These are phyloP conservation scores for Mycena metata DNA, from an alignment of 768 basidiomycete genomes.

Conservation along the genomic window DNA sequence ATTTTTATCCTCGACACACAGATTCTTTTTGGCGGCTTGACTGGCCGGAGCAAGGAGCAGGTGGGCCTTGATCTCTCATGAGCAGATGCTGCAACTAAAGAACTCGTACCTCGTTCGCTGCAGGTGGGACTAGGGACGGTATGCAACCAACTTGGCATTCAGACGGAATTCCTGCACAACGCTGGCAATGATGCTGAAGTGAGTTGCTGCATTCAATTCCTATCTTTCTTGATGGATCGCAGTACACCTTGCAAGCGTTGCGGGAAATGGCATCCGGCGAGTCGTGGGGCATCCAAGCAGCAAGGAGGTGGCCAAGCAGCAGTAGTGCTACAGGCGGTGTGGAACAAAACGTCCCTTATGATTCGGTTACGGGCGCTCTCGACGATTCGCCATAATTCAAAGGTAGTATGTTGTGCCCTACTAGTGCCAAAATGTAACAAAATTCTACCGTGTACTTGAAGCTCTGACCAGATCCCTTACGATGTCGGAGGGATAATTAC, in stretches of 20 bases:
- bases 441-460: no score
- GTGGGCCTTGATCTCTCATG: no score
- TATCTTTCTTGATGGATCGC: conserved; percentile 20
- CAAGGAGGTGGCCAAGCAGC: conserved; percentile 65
- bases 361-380: no score
- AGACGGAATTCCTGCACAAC: conserved; percentile 61
- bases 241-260: conserved; percentile 67
- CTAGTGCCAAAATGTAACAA: no score
- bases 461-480: no score
- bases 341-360: no score
- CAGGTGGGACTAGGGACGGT: conserved; percentile 59
- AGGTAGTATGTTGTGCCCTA: no score
- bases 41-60: conserved; percentile 53
- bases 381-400: no score
- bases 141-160: conserved; percentile 60
- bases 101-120: no score
- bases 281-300: conserved; percentile 66
- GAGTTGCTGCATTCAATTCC: neutral
- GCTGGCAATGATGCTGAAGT: conserved; percentile 69
- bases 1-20: conserved; percentile 66
- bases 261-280: conserved; percentile 66
- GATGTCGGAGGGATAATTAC: no score
- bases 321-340: no score
- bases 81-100: no score
- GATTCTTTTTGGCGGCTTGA: conserved; percentile 65